Evolutionary conservation across 2,329 filamentous ascomycete species (phyloP).

Genomic region (Trichoderma endophyticum): DNA sequence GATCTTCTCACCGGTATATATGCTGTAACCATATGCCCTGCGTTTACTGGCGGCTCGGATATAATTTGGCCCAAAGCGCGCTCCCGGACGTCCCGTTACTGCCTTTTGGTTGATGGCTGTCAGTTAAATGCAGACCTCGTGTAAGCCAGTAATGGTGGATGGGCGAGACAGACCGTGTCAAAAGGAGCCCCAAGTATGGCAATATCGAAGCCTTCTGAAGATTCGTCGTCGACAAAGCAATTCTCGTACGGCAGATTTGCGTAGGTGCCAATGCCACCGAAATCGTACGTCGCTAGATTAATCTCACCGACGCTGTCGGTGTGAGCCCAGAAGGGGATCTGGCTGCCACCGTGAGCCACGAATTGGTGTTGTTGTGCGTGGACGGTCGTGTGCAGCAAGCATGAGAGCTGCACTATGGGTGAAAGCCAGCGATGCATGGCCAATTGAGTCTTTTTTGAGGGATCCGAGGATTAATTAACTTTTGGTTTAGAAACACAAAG

Average conservation of each 20-base stretch:
- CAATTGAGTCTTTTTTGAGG: neutral
- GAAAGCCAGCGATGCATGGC: neutral
- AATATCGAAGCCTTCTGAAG: constrained; percentile 26
- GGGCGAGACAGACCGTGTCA: constrained; percentile 26
- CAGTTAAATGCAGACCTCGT: neutral
- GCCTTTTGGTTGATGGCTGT: constrained; percentile 9
- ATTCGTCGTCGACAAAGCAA: constrained; percentile 25
- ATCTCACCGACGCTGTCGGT: constrained; percentile 19
- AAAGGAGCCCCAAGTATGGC: constrained; percentile 31
- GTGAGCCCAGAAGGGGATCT: constrained; percentile 22
- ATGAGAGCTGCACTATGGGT: neutral
- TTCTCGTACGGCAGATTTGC: constrained; percentile 26
- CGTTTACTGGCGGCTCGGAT: constrained; percentile 76
- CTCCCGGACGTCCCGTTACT: constrained; percentile 25
- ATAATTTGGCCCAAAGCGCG: constrained; percentile 76
- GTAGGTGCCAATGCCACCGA: constrained; percentile 25
- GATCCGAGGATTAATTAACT: neutral
- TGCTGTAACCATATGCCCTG: constrained; percentile 34
- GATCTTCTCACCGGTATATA: constrained; percentile 20
- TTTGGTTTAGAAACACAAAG: neutral
- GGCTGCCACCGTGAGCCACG: neutral
- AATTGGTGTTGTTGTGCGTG: constrained; percentile 9
- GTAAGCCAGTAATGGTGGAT: neutral
- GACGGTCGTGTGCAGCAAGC: neutral
- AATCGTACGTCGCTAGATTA: constrained; percentile 20